Percentiles rank a stretch among this genome's conserved stretches.
These are phyloP conservation scores for Eucalyptus polybractea DNA, from an alignment of 345 rosid genomes.

Conservation along the genomic window DNA sequence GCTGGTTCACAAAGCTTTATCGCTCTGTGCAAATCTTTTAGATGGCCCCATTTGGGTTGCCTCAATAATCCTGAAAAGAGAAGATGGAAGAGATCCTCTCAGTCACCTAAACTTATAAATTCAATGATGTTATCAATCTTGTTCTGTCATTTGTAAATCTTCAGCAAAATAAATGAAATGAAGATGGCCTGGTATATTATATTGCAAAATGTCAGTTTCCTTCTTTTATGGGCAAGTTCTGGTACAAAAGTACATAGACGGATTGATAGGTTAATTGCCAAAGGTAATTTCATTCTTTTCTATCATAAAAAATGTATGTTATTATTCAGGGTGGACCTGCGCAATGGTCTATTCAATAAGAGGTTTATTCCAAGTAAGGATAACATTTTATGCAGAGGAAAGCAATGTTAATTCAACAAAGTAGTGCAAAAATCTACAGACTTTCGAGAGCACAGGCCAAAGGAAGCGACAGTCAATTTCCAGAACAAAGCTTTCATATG, in stretches of 20 bases:
- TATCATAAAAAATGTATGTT: background rate
- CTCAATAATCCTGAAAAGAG: constrained; percentile 56
- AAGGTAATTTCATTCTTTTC: background rate
- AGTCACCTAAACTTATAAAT: background rate
- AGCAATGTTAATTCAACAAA: background rate
- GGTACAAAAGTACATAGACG: background rate
- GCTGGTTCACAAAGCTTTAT: constrained; percentile 89
- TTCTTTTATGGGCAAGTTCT: background rate
- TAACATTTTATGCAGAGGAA: background rate
- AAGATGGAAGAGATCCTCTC: background rate
- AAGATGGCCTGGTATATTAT: background rate
- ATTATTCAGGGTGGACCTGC: background rate
- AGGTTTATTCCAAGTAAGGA: background rate
- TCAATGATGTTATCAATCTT: background rate
- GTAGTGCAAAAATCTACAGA: background rate
- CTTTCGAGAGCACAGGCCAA: background rate
- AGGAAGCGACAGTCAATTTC: background rate
- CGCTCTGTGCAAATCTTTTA: constrained; percentile 95
- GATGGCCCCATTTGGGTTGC: constrained; percentile 99
- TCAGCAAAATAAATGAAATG: background rate
- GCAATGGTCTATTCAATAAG: background rate
- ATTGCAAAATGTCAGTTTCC: background rate
- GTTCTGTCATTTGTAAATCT: background rate
- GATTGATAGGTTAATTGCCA: background rate
- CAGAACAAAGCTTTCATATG: background rate